Evolutionary conservation across 1,284 basidiomycete species (phyloP), one percentile per base, ranked within the genome.

Genomic region (Cryptococcus jaspeensis): DNA sequence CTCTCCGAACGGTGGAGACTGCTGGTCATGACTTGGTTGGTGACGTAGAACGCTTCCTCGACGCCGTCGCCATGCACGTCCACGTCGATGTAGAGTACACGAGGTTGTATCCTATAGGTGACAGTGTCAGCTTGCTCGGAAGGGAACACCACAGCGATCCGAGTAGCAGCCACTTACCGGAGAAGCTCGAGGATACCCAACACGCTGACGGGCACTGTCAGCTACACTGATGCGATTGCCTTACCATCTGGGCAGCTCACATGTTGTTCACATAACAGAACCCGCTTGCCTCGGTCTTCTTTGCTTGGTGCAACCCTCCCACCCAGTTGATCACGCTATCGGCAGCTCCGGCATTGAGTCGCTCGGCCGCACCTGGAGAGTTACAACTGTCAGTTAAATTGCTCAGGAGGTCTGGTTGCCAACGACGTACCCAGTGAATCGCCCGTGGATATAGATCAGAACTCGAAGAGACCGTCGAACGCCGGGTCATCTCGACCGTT

Each of bases 31-130:
- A 99, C 95, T 51, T 96, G 83, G 74, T 99, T 90, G 3, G 92
- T 97, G 23, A 91, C 93, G 77, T 97, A 98, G 80, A 99, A 99
- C 1, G 95, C 96, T 74, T 99, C 95, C 70, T 99, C 95, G 37
- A 99, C 95, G 18, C 95, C 96, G 72, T 99, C 96, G 7, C 95
- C 95, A 75, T 98, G 95, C 55, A 93, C 92, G 77, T 99, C 95
- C 56, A 99, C 95, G 77, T 99, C 95, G 73, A 99, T 90, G 77
- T 99, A 99, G 23, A 99, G 81, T 2, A 99, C 94, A 54, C 96
- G 88, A 0, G 90, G 85, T 70, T 85, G 83, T 61, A 80, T 80
- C 18, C 82, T 80, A 57, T 23, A 37, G 20, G 28, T 32, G 28
- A 9, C 5, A 9, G 28, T 32, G 28, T 32, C 20, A 47, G n/a